phyloP scores from a whole-genome alignment of 108 stramenopile species.

The Skeletonema tropicum region DNA sequence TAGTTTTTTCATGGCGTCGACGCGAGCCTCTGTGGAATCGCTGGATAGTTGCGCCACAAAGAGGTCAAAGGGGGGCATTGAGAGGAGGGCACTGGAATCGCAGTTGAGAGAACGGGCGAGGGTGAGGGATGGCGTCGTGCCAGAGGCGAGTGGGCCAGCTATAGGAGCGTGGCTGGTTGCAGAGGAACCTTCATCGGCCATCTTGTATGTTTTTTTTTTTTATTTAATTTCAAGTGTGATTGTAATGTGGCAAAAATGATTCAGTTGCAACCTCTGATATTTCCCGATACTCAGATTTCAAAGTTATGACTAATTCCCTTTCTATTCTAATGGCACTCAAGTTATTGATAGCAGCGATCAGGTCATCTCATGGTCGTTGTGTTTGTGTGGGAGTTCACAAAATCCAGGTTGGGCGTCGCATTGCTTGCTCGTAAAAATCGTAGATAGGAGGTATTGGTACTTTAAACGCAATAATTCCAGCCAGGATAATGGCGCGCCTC shows the following conservation, averaged over 20 bases:
- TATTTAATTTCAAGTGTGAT: not conserved
- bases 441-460: too few relatives aligned
- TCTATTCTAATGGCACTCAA: not conserved
- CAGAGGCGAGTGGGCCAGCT: constrained; percentile 52
- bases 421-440: too few relatives aligned
- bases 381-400: too few relatives aligned
- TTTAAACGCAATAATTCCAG: too few relatives aligned
- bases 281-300: not conserved
- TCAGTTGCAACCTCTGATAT: not conserved
- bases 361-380: not conserved
- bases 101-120: constrained; percentile 68
- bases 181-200: not conserved
- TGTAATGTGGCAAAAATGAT: not conserved
- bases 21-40: constrained; percentile 73
- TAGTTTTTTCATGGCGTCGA: constrained; percentile 89
- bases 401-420: too few relatives aligned
- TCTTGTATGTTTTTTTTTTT: not conserved
- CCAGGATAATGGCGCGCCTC: too few relatives aligned
- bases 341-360: not conserved
- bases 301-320: not conserved
- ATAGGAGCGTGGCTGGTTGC: constrained; percentile 36
- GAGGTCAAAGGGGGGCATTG: constrained; percentile 75
- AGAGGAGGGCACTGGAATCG: constrained; percentile 54
- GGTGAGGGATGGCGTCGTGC: constrained; percentile 65
- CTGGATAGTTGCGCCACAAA: constrained; percentile 71